Base-by-base conservation (phyloP, 1,139 yeast species). In the Debaryomyces coudertii region DNA sequence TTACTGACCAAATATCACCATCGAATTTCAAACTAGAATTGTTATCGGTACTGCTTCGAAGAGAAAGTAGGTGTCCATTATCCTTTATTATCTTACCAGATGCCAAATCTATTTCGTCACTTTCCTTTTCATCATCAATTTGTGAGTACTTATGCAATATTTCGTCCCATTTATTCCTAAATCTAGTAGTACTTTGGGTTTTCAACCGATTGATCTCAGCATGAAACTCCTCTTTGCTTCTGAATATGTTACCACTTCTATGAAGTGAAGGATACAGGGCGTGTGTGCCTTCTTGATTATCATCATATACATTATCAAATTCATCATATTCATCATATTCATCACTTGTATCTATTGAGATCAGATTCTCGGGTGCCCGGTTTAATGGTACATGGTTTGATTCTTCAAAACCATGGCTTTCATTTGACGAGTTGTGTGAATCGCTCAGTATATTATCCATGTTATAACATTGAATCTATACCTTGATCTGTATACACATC, bases 61-160 rank as follows among this genome's bases (percentile, higher is more conserved):
- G 54, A 2, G 80, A 74, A 44, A 76, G 63, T 22, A 86, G 54
- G 60, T 86, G 93, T 1, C 93, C 93, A 47, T 79, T 77, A 54
- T 86, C 88, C 14, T 68, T 75, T 2, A 81, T 60, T 5, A 86
- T 76, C 43, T 74, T 69, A 1, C 90, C 90, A 0, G 88, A 80
- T 4, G 60, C 57, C 24, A 86, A 58, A 57, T 86, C 88, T n/a
- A 86, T 68, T 25, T 83, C 76, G 58, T 86, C 92, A 42, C 88
- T 85, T 50, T 81, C 83, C 11, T 68, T 63, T 2, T 69, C 69
- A 51, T 76, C 81, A 42, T 74, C 76, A n/a, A 78, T 63, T 2
- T 62, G 55, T 24, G 83, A 77, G 56, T 84, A 84, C 57, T 76
- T 79, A 4, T 71, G 62, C 8, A 85, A 71, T 34, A 85, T 83